phyloP scores from a whole-genome alignment of 768 basidiomycete genomes.

The Inosperma sp. region DNA sequence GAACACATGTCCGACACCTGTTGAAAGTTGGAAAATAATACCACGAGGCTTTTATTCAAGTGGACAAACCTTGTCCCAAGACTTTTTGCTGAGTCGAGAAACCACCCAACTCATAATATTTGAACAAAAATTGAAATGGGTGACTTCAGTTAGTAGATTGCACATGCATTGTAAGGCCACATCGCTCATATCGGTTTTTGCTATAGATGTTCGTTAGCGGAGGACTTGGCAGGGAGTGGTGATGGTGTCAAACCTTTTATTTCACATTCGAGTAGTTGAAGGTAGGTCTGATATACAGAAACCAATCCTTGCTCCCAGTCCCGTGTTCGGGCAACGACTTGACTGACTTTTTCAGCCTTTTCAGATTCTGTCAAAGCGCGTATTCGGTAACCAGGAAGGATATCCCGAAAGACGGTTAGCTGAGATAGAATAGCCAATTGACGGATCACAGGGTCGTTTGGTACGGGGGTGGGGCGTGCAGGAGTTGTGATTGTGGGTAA shows the following conservation, averaged over 20 bases:
- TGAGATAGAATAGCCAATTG: conserved; percentile 87
- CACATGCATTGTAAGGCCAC: conserved; percentile 83
- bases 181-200: conserved; percentile 60
- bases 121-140: conserved; percentile 94
- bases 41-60: conserved; percentile 10
- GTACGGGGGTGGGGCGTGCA: conserved; percentile 62
- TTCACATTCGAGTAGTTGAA: conserved; percentile 80
- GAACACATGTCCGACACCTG: conserved; percentile 87
- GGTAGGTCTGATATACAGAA: conserved; percentile 80
- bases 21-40: conserved; percentile 13
- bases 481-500: conserved; percentile 66
- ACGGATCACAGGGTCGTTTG: conserved; percentile 78
- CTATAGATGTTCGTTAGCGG: conserved; percentile 32
- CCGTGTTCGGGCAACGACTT: conserved; percentile 82
- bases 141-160: conserved; percentile 71
- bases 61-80: conserved; percentile 79
- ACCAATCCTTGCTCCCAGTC: conserved; percentile 97
- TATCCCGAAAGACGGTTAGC: conserved; percentile 91
- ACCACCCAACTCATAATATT: conserved; percentile 90
- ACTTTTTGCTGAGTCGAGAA: conserved; percentile 72
- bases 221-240: conserved; percentile 12
- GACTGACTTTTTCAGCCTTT: conserved; percentile 89
- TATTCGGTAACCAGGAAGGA: conserved; percentile 94
- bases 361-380: conserved; percentile 87
- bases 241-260: conserved; percentile 60